phyloP scores from a whole-genome alignment of 345 rosid genomes.

The Noccaea bulbosa region DNA sequence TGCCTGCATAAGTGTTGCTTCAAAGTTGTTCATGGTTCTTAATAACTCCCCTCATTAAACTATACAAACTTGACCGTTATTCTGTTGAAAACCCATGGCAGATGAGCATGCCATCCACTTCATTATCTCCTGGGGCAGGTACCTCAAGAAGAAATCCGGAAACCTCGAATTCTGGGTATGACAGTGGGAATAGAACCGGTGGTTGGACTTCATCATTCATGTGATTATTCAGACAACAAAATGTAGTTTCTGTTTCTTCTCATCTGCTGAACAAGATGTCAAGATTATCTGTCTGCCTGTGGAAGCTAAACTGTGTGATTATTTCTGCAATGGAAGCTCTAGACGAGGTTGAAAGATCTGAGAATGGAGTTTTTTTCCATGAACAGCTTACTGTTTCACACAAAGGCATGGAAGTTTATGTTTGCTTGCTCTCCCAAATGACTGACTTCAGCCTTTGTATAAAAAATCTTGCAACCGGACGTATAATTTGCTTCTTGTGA shows the following conservation, averaged over 20 bases:
- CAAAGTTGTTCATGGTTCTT: background rate
- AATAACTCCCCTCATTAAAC: too few relatives aligned
- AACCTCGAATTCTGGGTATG: conserved; percentile 61
- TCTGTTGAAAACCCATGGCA: conserved; percentile 36
- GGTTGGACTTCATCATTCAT: conserved; percentile 83
- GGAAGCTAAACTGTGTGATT: background rate
- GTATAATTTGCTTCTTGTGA: conserved; percentile 31
- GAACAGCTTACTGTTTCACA: background rate
- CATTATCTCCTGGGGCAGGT: conserved; percentile 57
- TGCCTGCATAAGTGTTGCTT: background rate
- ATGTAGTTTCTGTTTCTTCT: background rate
- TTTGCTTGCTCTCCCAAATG: conserved; percentile 21
- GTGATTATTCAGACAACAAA: conserved; percentile 42
- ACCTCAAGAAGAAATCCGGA: conserved; percentile 69
- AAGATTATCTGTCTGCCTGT: conserved; percentile 19
- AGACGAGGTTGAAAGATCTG: conserved; percentile 22
- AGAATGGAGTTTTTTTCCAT: background rate
- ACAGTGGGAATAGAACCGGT: conserved; percentile 55
- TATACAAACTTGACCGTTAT: background rate
- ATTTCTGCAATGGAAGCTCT: conserved; percentile 22
- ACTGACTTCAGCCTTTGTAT: conserved; percentile 25
- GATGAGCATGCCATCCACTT: conserved; percentile 62
- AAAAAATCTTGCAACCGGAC: conserved; percentile 21
- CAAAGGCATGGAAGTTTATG: conserved; percentile 28
- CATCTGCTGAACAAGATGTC: conserved; percentile 15